Conservation (phyloP, 768 basidiomycete species). For the Xerocomus brunneocitrinus region DNA sequence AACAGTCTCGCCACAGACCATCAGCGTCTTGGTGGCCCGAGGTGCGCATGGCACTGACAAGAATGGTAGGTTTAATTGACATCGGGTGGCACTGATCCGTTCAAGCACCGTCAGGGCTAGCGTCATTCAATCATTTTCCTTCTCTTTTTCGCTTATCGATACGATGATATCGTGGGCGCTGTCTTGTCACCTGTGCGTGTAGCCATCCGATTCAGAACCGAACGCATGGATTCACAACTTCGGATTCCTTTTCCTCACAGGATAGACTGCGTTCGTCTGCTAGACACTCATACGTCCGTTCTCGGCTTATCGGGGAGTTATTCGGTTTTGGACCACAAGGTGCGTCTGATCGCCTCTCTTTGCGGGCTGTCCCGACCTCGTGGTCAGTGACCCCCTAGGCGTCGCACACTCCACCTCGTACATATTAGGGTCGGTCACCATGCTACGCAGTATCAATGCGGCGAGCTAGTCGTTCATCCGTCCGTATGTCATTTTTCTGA, state of each 20-base stretch:
- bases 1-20: not conserved
- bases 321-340: not conserved
- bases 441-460: not conserved
- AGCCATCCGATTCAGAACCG: conserved; percentile 8
- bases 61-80: not conserved
- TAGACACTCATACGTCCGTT: not conserved
- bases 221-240: conserved; percentile 4
- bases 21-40: not conserved
- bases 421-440: not conserved
- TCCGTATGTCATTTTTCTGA: not conserved
- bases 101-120: not conserved
- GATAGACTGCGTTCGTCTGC: not conserved
- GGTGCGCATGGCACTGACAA: not conserved
- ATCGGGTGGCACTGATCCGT: not conserved
- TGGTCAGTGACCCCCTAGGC: not conserved
- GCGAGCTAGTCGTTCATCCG: not conserved
- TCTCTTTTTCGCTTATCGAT: not conserved
- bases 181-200: not conserved
- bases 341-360: not conserved
- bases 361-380: not conserved
- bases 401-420: not conserved
- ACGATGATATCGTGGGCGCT: not conserved
- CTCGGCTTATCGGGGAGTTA: not conserved
- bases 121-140: not conserved
- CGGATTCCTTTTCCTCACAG: not conserved